Percentiles rank a stretch among this genome's conserved stretches.
These are phyloP conservation scores for Globisporangium alternatum DNA, from an alignment of 352 stramenopile genomes.

Conservation along the genomic window DNA sequence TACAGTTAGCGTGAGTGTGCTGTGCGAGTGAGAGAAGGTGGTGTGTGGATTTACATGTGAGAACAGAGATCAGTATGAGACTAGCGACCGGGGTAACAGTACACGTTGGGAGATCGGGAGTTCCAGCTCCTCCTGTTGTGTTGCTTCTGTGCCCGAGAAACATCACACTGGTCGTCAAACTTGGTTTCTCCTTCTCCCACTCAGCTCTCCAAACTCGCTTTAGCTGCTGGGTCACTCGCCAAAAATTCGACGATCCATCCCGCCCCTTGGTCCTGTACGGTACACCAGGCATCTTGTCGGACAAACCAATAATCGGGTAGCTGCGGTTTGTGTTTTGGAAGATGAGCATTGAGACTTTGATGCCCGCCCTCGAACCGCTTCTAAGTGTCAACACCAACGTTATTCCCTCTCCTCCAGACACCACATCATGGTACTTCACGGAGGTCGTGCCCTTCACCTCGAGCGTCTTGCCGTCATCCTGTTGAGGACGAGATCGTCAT, in stretches of 20 bases:
- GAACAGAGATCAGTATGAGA: too few species aligned
- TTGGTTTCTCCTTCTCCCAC: conserved; percentile 17
- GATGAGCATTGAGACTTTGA: neutral
- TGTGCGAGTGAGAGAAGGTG: too few species aligned
- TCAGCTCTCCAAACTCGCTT: conserved; percentile 6
- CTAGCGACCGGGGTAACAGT: too few species aligned
- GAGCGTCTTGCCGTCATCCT: conserved; percentile 12
- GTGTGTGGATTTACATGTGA: too few species aligned
- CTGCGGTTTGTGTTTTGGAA: neutral
- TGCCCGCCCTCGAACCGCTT: neutral
- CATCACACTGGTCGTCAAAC: too few species aligned
- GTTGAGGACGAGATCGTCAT: conserved; percentile 14
- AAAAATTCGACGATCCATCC: neutral
- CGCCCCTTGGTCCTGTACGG: neutral
- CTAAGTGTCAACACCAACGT: neutral
- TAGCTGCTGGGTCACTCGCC: conserved; percentile 10
- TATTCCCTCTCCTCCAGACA: neutral
- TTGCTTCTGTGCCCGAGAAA: too few species aligned
- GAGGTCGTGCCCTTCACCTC: neutral
- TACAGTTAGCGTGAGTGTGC: too few species aligned
- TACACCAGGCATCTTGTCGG: neutral
- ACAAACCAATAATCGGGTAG: neutral
- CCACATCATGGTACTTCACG: conserved; percentile 9
- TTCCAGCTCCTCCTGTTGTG: too few species aligned
- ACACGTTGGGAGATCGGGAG: too few species aligned